These are phyloP conservation scores for Exophiala sp. DNA, from an alignment of 2,329 filamentous ascomycete genomes.

Conservation along the genomic window DNA sequence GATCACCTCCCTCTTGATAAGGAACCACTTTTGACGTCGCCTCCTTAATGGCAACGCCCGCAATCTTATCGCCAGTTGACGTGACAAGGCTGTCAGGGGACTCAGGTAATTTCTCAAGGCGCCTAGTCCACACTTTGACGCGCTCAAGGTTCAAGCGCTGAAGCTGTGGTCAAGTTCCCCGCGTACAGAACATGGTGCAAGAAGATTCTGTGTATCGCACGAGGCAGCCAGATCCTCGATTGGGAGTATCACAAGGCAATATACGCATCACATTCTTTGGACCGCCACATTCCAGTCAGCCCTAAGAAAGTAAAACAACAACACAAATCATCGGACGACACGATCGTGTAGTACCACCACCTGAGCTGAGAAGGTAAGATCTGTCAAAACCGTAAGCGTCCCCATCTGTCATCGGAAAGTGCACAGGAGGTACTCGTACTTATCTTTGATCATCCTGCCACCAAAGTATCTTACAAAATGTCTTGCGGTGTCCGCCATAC, in stretches of 20 bases:
- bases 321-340: not conserved
- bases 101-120: not conserved
- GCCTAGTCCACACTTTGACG: not conserved
- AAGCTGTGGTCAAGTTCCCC: too few relatives aligned
- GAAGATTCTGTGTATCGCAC: too few relatives aligned
- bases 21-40: not conserved
- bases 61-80: not conserved
- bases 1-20: too few relatives aligned
- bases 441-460: not conserved
- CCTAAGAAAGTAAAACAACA: not conserved
- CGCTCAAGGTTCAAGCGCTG: too few relatives aligned
- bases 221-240: too few relatives aligned
- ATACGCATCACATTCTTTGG: not conserved
- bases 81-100: not conserved
- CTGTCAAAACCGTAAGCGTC: not conserved
- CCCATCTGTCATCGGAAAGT: constrained; percentile 3
- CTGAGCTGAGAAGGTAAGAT: not conserved
- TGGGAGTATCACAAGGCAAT: too few relatives aligned
- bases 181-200: too few relatives aligned
- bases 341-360: not conserved
- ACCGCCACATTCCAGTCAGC: constrained; percentile 1
- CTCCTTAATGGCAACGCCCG: not conserved
- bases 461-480: not conserved
- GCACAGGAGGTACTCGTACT: not conserved
- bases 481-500: not conserved